phyloP scores from a whole-genome alignment of 352 stramenopile genomes.

The Pythium coloratum region DNA sequence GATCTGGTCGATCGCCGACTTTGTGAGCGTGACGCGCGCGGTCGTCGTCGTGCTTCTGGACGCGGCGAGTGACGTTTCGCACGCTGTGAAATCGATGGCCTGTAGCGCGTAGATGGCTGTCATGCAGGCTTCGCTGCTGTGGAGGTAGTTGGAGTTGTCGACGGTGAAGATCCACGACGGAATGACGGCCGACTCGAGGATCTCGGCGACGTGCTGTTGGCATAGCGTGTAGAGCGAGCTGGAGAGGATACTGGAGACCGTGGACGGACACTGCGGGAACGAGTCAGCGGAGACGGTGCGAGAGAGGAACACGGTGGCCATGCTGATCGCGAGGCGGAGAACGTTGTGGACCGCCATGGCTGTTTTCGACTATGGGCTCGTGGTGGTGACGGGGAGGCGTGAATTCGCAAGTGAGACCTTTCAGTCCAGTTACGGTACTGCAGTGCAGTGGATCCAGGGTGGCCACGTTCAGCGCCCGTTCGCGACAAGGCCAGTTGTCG shows the following conservation, averaged over 20 bases:
- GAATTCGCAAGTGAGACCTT: too few species aligned
- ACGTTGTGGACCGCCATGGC: too few species aligned
- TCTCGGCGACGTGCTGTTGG: constrained; percentile 2
- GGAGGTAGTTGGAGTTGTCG: constrained; percentile 4
- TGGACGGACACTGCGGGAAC: neutral
- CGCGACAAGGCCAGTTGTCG: neutral
- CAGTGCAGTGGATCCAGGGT: too few species aligned
- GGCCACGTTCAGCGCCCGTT: neutral
- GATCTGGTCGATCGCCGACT: constrained; percentile 3
- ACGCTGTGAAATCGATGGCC: neutral
- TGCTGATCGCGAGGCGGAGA: too few species aligned
- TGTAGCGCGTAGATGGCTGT: neutral
- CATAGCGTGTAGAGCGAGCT: constrained; percentile 5
- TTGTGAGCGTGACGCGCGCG: neutral
- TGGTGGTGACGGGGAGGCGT: too few species aligned
- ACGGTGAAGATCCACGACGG: constrained; percentile 13
- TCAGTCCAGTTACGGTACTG: too few species aligned
- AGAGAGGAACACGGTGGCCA: too few species aligned
- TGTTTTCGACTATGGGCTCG: too few species aligned
- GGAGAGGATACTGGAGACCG: neutral
- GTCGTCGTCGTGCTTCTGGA: neutral
- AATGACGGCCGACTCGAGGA: neutral
- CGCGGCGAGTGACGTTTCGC: neutral
- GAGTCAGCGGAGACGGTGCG: neutral
- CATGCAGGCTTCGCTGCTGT: constrained; percentile 17